Conservation (phyloP, 2,329 filamentous ascomycete genomes). For the Periconia digitata region DNA sequence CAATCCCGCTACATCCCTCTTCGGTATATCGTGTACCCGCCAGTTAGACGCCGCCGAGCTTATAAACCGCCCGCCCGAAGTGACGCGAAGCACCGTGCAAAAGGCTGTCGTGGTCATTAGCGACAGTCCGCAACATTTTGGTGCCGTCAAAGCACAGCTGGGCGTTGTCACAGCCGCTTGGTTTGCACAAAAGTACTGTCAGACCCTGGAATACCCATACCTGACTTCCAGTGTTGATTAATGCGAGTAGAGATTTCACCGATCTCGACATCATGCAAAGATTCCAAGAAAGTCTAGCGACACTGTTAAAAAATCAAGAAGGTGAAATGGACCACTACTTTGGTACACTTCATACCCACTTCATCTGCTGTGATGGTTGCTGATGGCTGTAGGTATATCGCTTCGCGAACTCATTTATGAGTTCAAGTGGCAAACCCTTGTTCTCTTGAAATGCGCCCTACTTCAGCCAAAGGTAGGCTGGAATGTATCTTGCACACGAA, state of each 20-base stretch:
- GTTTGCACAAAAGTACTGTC: constrained; percentile 75
- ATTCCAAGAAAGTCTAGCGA: constrained; percentile 84
- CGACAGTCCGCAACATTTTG: constrained; percentile 86
- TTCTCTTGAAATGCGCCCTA: constrained; percentile 89
- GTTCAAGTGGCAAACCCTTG: constrained; percentile 91
- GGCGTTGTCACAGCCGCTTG: constrained; percentile 90
- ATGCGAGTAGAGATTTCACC: constrained; percentile 68
- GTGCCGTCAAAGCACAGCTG: constrained; percentile 84
- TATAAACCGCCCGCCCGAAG: constrained; percentile 77
- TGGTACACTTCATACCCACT: constrained; percentile 55
- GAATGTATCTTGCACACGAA: background rate
- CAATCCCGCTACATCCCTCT: constrained; percentile 74
- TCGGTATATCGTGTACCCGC: constrained; percentile 92
- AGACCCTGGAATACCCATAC: constrained; percentile 37
- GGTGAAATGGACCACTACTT: constrained; percentile 83
- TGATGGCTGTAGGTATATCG: constrained; percentile 58
- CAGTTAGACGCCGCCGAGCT: constrained; percentile 82
- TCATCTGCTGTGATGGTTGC: background rate
- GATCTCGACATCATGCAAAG: constrained; percentile 86
- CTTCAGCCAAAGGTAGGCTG: constrained; percentile 83
- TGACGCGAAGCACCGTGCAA: constrained; percentile 96
- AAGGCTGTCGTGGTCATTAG: constrained; percentile 97
- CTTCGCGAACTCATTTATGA: constrained; percentile 89
- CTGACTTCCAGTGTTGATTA: constrained; percentile 11
- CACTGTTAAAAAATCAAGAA: constrained; percentile 62